Base-by-base conservation (phyloP, 2,329 filamentous ascomycete genomes). In the Parafenestella ontariensis region DNA sequence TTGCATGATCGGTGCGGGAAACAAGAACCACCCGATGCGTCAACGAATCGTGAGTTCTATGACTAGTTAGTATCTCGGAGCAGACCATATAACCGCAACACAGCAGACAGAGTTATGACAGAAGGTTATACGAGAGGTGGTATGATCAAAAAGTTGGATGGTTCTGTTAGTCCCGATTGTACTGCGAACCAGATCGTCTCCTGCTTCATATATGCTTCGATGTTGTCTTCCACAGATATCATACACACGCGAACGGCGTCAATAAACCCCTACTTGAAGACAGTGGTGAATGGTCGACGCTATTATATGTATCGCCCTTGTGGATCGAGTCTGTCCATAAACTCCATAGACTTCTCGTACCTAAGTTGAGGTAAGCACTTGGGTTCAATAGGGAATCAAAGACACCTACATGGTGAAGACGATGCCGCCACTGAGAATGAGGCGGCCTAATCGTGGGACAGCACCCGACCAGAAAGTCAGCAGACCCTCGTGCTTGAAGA, bases 271-370 rank as follows among this genome's bases (percentile, higher is more conserved):
- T 34, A 2, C 8, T 34, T 15, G 31, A n/a, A 34, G 31, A 23
- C 21, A 21, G 21, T 7, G 11, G 20, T 3, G 7, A 40, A 11
- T 23, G 37, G n/a, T 11, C 4, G 3, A 23, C 13, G 7, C 13
- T 5, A 33, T 42, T 54, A 96, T 60, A 98, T 85, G 72, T 96
- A 97, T 74, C 84, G 89, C 71, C 87, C 87, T 68, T 96, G 85
- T 0, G 95, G 95, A 74, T 99, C 95, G 47, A 93, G 54, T 70
- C 75, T 82, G 68, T 91, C 86, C 81, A 99, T 87, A 53, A 92
- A 68, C 48, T 97, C 94, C 82, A 98, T 98, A 54, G 89, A 90
- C 84, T 97, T 97, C 81, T 98, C 94, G 75, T 97, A 95, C 88
- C 76, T 79, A 51, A 3, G 10, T 6, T 2, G 11, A 0, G 17